Conservation (phyloP, 2,329 filamentous ascomycete species). For the Aspergillus ochraceus region DNA sequence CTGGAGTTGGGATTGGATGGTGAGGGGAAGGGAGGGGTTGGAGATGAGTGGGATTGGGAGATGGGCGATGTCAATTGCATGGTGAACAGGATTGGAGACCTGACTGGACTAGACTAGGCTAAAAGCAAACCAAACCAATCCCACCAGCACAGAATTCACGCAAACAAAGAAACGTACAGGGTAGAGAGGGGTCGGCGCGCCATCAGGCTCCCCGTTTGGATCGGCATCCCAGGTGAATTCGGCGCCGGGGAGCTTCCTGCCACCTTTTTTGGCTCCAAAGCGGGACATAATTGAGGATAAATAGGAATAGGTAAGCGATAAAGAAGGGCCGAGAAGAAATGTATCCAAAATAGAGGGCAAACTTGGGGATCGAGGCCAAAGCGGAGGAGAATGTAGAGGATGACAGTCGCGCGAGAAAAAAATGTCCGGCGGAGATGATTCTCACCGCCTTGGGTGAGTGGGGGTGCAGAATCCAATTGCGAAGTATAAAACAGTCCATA, state of each 20-base stretch:
- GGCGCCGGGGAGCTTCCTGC: conserved; percentile 40
- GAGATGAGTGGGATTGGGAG: neutral
- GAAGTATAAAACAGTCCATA: neutral
- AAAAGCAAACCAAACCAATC: neutral
- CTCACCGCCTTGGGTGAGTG: conserved; percentile 27
- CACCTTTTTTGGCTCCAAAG: conserved; percentile 36
- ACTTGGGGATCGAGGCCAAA: neutral
- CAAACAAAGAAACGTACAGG: conserved; percentile 39
- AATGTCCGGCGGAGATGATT: conserved; percentile 18
- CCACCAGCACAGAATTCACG: neutral
- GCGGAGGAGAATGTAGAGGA: neutral
- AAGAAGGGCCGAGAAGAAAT: neutral
- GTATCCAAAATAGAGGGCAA: neutral
- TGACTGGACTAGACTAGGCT: no score
- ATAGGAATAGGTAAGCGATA: neutral
- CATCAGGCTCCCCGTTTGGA: conserved; percentile 41
- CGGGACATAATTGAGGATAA: conserved; percentile 36
- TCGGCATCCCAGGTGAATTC: conserved; percentile 45
- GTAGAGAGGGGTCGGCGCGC: conserved; percentile 48
- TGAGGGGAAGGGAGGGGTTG: neutral
- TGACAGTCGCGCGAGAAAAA: conserved; percentile 17
- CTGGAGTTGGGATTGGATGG: neutral
- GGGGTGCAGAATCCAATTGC: conserved; percentile 5
- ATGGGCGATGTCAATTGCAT: neutral
- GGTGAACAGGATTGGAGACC: no score